Evolutionary conservation across 306 rosid genomes (phyloP).

Genomic region (Psophocarpus tetragonolobus): DNA sequence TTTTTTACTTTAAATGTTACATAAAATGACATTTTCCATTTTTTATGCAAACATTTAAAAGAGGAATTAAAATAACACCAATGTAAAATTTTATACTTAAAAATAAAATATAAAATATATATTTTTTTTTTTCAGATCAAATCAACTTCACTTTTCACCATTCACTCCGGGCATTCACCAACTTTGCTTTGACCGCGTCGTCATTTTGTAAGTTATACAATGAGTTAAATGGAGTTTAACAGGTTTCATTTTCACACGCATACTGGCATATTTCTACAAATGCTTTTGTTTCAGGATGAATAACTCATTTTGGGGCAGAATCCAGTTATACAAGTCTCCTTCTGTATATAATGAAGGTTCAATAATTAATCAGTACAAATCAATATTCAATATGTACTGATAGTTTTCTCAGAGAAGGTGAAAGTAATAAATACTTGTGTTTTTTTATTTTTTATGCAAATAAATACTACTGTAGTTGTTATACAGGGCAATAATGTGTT

Average conservation of each 20-base stretch:
- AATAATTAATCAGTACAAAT: not conserved
- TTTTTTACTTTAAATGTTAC: not conserved
- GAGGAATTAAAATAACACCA: not conserved
- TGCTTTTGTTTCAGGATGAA: not conserved
- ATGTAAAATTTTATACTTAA: not conserved
- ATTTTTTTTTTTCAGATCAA: not conserved
- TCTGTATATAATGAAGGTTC: not conserved
- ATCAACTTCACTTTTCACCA: conserved; percentile 7
- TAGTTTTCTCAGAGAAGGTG: too few species aligned
- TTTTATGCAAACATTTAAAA: not conserved
- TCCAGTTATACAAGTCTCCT: not conserved
- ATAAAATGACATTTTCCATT: not conserved
- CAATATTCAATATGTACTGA: not conserved
- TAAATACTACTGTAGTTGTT: too few species aligned
- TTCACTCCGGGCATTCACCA: conserved; percentile 1
- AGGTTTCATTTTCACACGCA: not conserved
- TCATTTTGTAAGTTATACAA: not conserved
- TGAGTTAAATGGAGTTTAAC: not conserved
- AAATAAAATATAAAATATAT: not conserved
- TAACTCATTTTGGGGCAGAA: not conserved
- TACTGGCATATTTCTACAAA: not conserved
- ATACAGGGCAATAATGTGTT: not conserved
- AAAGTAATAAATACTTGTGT: too few species aligned
- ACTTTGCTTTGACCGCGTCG: not conserved
- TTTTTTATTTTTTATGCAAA: too few species aligned